phyloP scores from a whole-genome alignment of 1,139 yeast genomes.

The Geotrichum restrictum region DNA sequence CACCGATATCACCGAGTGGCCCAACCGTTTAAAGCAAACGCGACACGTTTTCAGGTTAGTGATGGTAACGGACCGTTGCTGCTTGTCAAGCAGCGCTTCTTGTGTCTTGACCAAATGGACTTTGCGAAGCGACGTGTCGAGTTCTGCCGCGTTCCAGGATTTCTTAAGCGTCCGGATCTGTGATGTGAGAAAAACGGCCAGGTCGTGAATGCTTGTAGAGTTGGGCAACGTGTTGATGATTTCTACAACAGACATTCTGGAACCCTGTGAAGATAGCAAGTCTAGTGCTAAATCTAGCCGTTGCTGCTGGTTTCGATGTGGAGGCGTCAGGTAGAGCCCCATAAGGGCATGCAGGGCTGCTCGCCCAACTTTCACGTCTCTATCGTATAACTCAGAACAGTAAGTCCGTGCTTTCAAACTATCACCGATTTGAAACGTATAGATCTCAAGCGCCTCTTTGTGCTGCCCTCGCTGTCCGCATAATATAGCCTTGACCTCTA shows the following conservation, averaged over 20 bases:
- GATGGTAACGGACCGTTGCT: conserved; percentile 41
- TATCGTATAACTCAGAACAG: conserved; percentile 52
- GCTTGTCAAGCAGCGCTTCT: conserved; percentile 40
- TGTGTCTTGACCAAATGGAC: conserved; percentile 41
- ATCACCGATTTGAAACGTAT: conserved; percentile 57
- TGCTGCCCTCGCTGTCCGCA: conserved; percentile 61
- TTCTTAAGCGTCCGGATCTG: conserved; percentile 44
- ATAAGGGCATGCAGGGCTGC: conserved; percentile 38
- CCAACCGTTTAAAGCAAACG: conserved; percentile 59
- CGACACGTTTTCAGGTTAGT: conserved; percentile 50
- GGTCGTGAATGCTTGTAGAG: conserved; percentile 45
- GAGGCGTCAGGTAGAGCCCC: conserved; percentile 33
- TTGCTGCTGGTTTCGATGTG: conserved; percentile 36
- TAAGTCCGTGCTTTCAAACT: conserved; percentile 54
- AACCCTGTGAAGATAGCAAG: conserved; percentile 49
- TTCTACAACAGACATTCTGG: conserved; percentile 50
- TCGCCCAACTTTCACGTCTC: conserved; percentile 43
- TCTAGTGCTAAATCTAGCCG: conserved; percentile 41
- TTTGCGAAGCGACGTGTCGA: conserved; percentile 39
- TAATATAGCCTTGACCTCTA: conserved; percentile 55
- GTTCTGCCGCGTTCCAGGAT: conserved; percentile 25
- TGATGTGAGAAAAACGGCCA: conserved; percentile 48
- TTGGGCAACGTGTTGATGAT: conserved; percentile 54
- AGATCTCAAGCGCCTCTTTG: conserved; percentile 61
- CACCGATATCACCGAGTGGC: conserved; percentile 58